These are phyloP conservation scores for Pseudohyphozyma bogoriensis DNA, from an alignment of 768 basidiomycete genomes.

Conservation along the genomic window DNA sequence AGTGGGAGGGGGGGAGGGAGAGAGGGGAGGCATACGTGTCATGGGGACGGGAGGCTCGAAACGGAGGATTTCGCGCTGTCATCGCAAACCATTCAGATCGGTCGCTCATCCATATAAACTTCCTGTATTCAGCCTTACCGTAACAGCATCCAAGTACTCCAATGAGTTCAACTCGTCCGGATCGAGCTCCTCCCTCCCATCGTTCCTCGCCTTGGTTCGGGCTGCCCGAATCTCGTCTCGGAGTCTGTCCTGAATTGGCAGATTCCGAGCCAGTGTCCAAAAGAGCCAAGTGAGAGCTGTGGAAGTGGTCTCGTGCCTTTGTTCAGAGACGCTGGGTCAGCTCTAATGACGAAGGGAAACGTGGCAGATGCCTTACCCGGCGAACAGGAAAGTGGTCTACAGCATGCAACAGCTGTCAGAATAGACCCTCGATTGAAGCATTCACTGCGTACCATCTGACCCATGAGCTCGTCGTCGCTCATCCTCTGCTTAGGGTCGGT, in stretches of 20 bases:
- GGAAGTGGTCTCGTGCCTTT: constrained; percentile 11
- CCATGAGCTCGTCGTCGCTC: constrained; percentile 16
- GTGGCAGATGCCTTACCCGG: too few species aligned
- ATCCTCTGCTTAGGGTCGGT: constrained; percentile 13
- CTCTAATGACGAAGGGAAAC: too few species aligned
- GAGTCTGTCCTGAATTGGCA: not conserved
- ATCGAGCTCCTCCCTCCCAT: not conserved
- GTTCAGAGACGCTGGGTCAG: too few species aligned
- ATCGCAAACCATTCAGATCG: not conserved
- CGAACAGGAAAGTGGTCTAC: not conserved
- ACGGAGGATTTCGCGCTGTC: constrained; percentile 55
- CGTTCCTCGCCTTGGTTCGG: not conserved
- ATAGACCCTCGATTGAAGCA: too few species aligned
- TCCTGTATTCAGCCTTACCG: too few species aligned
- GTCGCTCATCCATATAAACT: too few species aligned
- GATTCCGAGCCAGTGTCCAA: not conserved
- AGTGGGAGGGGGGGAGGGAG: not conserved
- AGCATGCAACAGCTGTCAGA: too few species aligned
- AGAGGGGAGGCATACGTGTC: constrained; percentile 39
- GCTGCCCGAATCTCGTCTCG: constrained; percentile 2
- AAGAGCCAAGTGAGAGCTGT: constrained; percentile 5
- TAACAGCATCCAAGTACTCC: constrained; percentile 11
- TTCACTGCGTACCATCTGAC: not conserved
- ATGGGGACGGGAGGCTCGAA: constrained; percentile 73
- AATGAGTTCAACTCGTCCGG: not conserved